These are phyloP conservation scores for Picocystis sp. DNA, from an alignment of 163 green algal species.

Conservation along the genomic window DNA sequence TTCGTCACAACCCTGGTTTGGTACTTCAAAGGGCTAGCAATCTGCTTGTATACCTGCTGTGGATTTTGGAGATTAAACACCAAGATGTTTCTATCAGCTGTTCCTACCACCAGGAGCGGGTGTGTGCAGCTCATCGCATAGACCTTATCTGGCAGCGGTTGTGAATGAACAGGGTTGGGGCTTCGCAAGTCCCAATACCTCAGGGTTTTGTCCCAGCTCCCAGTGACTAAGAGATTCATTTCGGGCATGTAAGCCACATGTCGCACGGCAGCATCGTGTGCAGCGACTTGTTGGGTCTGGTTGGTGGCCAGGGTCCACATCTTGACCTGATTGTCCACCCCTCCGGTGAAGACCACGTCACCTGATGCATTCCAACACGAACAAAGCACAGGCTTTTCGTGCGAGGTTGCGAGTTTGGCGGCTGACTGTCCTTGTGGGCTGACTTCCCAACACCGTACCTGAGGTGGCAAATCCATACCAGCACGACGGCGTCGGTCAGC, in stretches of 20 bases:
- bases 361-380: constrained; percentile 11
- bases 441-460: constrained; percentile 76
- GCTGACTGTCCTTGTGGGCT: constrained; percentile 36
- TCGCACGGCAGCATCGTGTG: constrained; percentile 70
- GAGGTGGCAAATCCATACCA: not conserved
- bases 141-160: constrained; percentile 61
- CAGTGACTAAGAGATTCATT: constrained; percentile 54
- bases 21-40: constrained; percentile 33
- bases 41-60: constrained; percentile 41
- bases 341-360: constrained; percentile 37
- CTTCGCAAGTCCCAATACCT: constrained; percentile 72
- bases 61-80: constrained; percentile 70
- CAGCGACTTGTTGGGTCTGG: constrained; percentile 63
- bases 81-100: constrained; percentile 66
- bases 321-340: constrained; percentile 72
- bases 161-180: constrained; percentile 33
- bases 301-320: constrained; percentile 74
- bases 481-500: not conserved
- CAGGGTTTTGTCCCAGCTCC: constrained; percentile 83
- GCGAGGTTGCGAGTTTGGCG: constrained; percentile 59
- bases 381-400: constrained; percentile 33
- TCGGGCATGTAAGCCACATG: constrained; percentile 37
- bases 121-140: constrained; percentile 78
- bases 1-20: constrained; percentile 25
- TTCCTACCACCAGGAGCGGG: constrained; percentile 72